phyloP scores from a whole-genome alignment of 2,329 filamentous ascomycete species.

The Ilyonectria robusta region DNA sequence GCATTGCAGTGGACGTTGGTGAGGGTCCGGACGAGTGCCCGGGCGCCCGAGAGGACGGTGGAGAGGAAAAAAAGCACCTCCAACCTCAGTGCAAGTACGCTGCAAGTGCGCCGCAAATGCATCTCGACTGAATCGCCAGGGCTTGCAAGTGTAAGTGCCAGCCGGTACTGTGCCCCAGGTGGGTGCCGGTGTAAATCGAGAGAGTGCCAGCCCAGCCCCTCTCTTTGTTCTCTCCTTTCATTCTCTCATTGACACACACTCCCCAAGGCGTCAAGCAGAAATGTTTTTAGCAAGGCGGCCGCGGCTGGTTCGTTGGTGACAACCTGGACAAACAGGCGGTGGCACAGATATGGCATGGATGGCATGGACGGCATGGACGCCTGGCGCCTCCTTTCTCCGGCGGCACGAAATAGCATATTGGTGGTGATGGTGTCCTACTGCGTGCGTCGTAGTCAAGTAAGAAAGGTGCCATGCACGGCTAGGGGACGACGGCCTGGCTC shows the following conservation, averaged over 20 bases:
- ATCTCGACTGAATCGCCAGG: neutral
- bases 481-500: neutral
- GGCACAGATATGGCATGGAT: neutral
- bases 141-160: slow-evolving; percentile 2
- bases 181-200: neutral
- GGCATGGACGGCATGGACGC: slow-evolving; percentile 29
- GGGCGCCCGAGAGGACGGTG: no score
- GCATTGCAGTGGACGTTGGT: neutral
- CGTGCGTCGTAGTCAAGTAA: neutral
- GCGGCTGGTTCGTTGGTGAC: slow-evolving; percentile 12
- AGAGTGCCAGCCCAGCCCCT: neutral
- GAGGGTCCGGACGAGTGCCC: neutral
- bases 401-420: neutral
- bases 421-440: slow-evolving; percentile 14
- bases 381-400: slow-evolving; percentile 25
- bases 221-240: neutral
- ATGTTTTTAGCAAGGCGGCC: neutral
- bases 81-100: slow-evolving; percentile 7
- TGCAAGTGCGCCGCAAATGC: slow-evolving; percentile 1
- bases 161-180: neutral
- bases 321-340: neutral
- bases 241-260: neutral
- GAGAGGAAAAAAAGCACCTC: neutral
- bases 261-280: neutral
- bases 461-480: neutral